Conservation (phyloP, 2,329 filamentous ascomycete species). For the Pezicula neosporulosa region DNA sequence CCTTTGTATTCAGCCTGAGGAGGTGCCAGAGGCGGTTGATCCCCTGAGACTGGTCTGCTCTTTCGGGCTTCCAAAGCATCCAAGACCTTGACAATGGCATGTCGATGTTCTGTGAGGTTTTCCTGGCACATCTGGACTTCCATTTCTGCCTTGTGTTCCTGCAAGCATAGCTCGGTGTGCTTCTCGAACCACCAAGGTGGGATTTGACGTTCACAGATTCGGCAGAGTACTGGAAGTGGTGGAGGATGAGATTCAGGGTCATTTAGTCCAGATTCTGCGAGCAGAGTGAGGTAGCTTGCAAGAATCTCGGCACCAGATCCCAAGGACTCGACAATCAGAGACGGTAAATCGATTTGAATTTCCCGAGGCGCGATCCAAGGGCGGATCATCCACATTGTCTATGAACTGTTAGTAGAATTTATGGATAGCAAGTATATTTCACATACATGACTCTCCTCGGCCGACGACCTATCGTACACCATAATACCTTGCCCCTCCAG, state of each 20-base stretch:
- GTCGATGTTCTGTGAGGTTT: constrained; percentile 84
- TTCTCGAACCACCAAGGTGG: constrained; percentile 99
- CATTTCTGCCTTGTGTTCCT: constrained; percentile 96
- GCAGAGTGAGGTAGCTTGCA: constrained; percentile 84
- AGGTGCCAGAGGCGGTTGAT: constrained; percentile 36
- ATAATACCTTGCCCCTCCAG: constrained; percentile 97
- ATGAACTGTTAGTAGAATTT: constrained; percentile 25
- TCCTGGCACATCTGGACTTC: constrained; percentile 97
- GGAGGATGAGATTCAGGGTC: constrained; percentile 75
- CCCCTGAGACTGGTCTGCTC: constrained; percentile 58
- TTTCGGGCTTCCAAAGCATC: constrained; percentile 83
- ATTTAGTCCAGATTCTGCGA: constrained; percentile 79
- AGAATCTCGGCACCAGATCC: constrained; percentile 93
- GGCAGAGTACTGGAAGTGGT: constrained; percentile 82
- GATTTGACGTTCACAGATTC: constrained; percentile 96
- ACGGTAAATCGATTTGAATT: constrained; percentile 92
- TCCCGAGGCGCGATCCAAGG: constrained; percentile 85
- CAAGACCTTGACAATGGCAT: constrained; percentile 90
- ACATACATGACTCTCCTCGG: constrained; percentile 86
- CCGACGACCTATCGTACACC: constrained; percentile 87
- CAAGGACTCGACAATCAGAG: constrained; percentile 84
- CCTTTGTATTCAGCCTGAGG: constrained; percentile 82
- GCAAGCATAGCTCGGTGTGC: constrained; percentile 91
- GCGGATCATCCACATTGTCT: constrained; percentile 99
- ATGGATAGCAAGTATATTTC: neutral